Conservation (phyloP, 2,329 filamentous ascomycete species). For the Colletotrichum ledebouriae region DNA sequence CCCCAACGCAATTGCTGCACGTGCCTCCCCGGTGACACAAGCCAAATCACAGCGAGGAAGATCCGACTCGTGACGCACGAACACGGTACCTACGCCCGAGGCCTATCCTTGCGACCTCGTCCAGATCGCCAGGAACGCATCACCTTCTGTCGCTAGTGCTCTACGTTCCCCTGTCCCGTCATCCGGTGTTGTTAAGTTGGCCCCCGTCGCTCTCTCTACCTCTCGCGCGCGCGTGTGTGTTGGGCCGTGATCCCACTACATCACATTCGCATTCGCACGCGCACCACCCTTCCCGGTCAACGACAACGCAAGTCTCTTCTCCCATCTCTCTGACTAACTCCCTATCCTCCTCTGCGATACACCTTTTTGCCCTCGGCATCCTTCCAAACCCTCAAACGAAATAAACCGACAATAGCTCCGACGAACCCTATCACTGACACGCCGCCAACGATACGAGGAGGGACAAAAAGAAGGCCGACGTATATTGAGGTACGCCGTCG, state of each 20-base stretch:
- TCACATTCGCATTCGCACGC: too few relatives aligned
- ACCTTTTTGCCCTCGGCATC: too few relatives aligned
- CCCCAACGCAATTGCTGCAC: slow-evolving; percentile 8
- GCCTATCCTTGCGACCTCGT: slow-evolving; percentile 28
- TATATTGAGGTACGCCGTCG: neutral
- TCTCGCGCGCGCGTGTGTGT: too few relatives aligned
- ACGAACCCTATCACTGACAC: neutral
- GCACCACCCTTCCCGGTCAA: too few relatives aligned
- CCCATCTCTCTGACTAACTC: neutral
- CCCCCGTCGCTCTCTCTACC: too few relatives aligned
- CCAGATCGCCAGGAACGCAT: slow-evolving; percentile 29
- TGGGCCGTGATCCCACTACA: too few relatives aligned
- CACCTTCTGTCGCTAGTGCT: neutral
- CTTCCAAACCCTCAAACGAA: too few relatives aligned
- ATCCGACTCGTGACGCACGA: slow-evolving; percentile 39
- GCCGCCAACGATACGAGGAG: neutral
- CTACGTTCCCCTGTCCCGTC: neutral
- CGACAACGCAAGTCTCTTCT: too few relatives aligned
- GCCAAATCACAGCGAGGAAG: neutral
- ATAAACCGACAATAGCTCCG: too few relatives aligned
- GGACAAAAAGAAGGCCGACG: neutral
- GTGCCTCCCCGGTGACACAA: slow-evolving; percentile 37
- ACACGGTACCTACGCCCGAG: neutral
- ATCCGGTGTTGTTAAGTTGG: too few relatives aligned
- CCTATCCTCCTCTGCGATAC: too few relatives aligned